These are phyloP conservation scores for Gymnopilus dilepis DNA, from an alignment of 768 basidiomycete genomes.

Conservation along the genomic window DNA sequence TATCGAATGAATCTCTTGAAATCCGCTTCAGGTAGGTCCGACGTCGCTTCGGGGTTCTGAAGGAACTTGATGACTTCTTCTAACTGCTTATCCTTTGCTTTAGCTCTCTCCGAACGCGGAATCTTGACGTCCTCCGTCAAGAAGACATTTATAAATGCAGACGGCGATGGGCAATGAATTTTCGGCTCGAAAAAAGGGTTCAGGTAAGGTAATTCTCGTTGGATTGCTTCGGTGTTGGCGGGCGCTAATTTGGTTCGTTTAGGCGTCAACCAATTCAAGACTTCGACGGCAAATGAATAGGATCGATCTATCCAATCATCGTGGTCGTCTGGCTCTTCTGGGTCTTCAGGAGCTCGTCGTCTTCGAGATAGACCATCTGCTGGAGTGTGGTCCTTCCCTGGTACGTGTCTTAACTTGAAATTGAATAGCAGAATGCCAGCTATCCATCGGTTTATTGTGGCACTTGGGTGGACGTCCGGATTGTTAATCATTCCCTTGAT, in stretches of 20 bases:
- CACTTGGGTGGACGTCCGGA: conserved; percentile 41
- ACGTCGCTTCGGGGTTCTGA: background rate
- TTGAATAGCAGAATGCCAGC: conserved; percentile 41
- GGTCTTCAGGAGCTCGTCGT: conserved; percentile 21
- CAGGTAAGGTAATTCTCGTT: background rate
- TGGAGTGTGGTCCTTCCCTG: conserved; percentile 26
- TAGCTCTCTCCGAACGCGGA: background rate
- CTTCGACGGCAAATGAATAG: conserved; percentile 8
- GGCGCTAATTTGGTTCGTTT: background rate
- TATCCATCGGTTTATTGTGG: conserved; percentile 48
- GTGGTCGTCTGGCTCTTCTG: conserved; percentile 2
- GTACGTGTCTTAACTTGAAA: conserved; percentile 42
- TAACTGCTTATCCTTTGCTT: conserved; percentile 6
- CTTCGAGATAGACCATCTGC: conserved; percentile 22
- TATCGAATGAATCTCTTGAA: conserved; percentile 6
- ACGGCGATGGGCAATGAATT: background rate
- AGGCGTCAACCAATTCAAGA: conserved; percentile 1
- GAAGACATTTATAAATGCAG: background rate
- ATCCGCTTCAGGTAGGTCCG: background rate
- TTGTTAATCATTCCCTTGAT: conserved; percentile 45
- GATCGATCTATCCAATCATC: conserved; percentile 12
- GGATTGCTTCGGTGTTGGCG: background rate
- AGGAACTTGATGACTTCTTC: conserved; percentile 5
- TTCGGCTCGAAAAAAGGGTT: too few species aligned
- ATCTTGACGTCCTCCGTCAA: background rate